Percentiles rank a stretch among this genome's conserved stretches.
Evolutionary conservation across 2,329 filamentous ascomycete species (phyloP).

Genomic region (Phaeophleospora eucalypticola): DNA sequence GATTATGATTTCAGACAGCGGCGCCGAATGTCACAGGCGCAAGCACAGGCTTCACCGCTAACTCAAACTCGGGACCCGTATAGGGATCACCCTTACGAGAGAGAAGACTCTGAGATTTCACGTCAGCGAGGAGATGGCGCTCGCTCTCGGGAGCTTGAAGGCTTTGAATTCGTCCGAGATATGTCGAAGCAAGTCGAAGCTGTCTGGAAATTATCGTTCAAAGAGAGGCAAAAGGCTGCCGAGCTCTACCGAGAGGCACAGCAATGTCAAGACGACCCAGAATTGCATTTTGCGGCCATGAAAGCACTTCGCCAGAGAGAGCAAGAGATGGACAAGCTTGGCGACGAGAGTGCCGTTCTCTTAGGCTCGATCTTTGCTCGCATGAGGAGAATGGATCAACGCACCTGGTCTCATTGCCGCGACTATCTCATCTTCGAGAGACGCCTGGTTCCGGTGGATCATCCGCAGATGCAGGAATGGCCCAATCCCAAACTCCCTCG

Average conservation of each 20-base stretch:
- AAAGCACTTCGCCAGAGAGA: slow-evolving; percentile 4
- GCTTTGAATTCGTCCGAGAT: slow-evolving; percentile 17
- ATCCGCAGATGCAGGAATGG: slow-evolving; percentile 8
- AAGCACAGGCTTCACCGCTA: neutral
- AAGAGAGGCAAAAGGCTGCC: slow-evolving; percentile 9
- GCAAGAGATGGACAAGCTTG: neutral
- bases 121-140: neutral
- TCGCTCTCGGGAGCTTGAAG: neutral
- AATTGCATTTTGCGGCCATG: slow-evolving; percentile 9
- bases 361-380: neutral
- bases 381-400: slow-evolving; percentile 4
- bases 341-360: neutral
- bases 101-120: neutral
- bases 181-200: slow-evolving; percentile 12
- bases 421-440: slow-evolving; percentile 7
- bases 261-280: slow-evolving; percentile 8
- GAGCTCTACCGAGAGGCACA: slow-evolving; percentile 15
- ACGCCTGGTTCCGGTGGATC: slow-evolving; percentile 1
- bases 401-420: slow-evolving; percentile 3
- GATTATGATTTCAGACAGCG: slow-evolving; percentile 6
- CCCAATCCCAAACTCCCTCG: slow-evolving; percentile 3
- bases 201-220: slow-evolving; percentile 6
- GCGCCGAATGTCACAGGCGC: neutral
- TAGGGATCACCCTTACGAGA: too few species aligned
- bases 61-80: too few species aligned